A percentile compares a stretch with the other conserved stretches of the same genome.
Evolutionary conservation across 2,329 filamentous ascomycete genomes (phyloP).

Genomic region (Botrytis paeoniae): DNA sequence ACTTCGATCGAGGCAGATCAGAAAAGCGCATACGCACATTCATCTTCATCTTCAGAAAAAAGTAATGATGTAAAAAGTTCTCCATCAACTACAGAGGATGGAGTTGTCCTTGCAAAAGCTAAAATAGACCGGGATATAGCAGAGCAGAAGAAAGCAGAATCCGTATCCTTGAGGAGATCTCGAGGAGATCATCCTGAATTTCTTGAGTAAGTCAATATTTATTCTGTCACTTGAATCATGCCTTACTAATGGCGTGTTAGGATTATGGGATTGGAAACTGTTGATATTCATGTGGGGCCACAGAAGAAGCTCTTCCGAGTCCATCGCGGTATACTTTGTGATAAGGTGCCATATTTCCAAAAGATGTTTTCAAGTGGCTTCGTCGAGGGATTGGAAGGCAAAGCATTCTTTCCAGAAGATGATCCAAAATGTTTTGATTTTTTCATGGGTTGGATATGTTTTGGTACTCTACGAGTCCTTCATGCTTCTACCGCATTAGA

Average conservation of each 20-base stretch:
- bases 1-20: not conserved
- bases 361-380: conserved; percentile 25
- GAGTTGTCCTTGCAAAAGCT: not conserved
- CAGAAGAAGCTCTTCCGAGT: conserved; percentile 12
- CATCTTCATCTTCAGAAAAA: not conserved
- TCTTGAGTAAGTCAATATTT: not conserved
- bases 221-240: no score
- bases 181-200: not conserved
- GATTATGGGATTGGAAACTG: conserved; percentile 5
- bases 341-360: conserved; percentile 25
- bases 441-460: conserved; percentile 22
- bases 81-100: not conserved
- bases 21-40: not conserved
- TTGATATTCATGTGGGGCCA: conserved; percentile 18
- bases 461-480: not conserved
- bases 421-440: conserved; percentile 16
- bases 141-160: not conserved
- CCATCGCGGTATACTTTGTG: conserved; percentile 21
- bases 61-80: not conserved
- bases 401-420: conserved; percentile 23
- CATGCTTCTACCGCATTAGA: no score
- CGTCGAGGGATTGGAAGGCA: not conserved
- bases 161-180: not conserved
- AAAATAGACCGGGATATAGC: not conserved
- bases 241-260: not conserved